phyloP scores from a whole-genome alignment of 352 stramenopile genomes.

The Phytophthora lateralis region DNA sequence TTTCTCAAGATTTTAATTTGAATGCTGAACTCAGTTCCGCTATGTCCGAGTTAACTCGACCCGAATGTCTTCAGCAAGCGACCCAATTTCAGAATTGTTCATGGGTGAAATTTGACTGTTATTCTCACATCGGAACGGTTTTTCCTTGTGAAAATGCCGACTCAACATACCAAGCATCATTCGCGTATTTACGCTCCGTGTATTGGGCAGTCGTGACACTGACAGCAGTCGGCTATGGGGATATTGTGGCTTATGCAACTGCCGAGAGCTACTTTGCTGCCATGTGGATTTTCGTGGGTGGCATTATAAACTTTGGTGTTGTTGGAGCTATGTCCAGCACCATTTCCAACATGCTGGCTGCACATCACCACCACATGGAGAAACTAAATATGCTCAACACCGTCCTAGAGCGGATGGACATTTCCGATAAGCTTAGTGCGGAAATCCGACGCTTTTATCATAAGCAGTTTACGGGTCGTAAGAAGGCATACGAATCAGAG shows the following conservation, averaged over 20 bases:
- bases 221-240: constrained; percentile 68
- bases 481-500: constrained; percentile 63
- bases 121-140: constrained; percentile 48
- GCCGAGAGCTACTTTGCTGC: constrained; percentile 65
- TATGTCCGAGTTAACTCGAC: constrained; percentile 33
- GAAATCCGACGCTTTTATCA: constrained; percentile 66
- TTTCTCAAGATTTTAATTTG: not conserved
- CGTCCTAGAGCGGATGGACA: constrained; percentile 52
- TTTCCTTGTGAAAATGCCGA: constrained; percentile 36
- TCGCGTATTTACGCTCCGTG: constrained; percentile 68
- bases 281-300: constrained; percentile 65
- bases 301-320: constrained; percentile 80
- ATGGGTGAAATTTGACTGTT: constrained; percentile 70
- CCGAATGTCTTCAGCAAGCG: constrained; percentile 47
- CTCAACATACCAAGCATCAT: constrained; percentile 52
- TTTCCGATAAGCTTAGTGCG: constrained; percentile 44
- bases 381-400: constrained; percentile 65
- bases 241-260: constrained; percentile 45
- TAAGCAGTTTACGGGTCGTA: constrained; percentile 67
- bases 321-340: constrained; percentile 76
- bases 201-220: constrained; percentile 77
- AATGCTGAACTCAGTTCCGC: not conserved
- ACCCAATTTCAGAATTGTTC: constrained; percentile 63
- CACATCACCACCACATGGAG: constrained; percentile 64
- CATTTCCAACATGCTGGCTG: constrained; percentile 62